These are phyloP conservation scores for Penicillium cataractarum DNA, from an alignment of 495 filamentous ascomycete species.

Conservation along the genomic window DNA sequence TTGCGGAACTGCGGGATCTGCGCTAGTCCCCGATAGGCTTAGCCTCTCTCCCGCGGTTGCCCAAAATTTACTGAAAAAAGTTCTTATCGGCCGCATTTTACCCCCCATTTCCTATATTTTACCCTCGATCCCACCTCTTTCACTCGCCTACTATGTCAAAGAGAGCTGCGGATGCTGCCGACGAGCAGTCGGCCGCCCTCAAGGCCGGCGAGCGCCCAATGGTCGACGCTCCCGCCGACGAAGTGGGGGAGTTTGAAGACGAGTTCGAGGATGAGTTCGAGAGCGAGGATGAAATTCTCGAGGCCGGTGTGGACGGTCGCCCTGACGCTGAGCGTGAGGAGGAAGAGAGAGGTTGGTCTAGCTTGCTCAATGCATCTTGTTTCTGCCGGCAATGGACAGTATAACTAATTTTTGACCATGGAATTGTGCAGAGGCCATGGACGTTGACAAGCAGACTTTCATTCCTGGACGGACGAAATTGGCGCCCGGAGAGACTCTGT, in stretches of 20 bases:
- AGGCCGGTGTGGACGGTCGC: conserved; percentile 90
- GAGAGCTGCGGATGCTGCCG: conserved; percentile 60
- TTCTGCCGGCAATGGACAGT: not conserved
- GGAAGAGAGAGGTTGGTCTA: conserved; percentile 66
- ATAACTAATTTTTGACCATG: conserved; percentile 10
- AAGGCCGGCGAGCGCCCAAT: conserved; percentile 71
- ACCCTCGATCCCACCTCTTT: conserved; percentile 8
- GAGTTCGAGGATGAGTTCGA: conserved; percentile 97
- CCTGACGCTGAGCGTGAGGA: conserved; percentile 92
- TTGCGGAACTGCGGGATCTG: conserved; percentile 34
- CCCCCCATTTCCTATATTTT: conserved; percentile 14
- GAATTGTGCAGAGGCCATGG: conserved; percentile 69
- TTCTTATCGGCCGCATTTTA: conserved; percentile 37
- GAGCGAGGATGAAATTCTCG: conserved; percentile 93
- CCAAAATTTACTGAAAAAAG: conserved; percentile 39
- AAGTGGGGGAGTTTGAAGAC: conserved; percentile 91
- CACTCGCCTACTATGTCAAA: conserved; percentile 64
- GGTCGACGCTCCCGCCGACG: conserved; percentile 50
- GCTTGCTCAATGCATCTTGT: not conserved
- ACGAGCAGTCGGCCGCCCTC: conserved; percentile 58
- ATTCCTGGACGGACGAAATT: conserved; percentile 89
- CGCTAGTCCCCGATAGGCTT: conserved; percentile 48
- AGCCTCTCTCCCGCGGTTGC: conserved; percentile 33
- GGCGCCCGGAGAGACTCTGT: conserved; percentile 83
- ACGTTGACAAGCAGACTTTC: conserved; percentile 88